Evolutionary conservation across 2,329 filamentous ascomycete species (phyloP), one percentile per base, ranked within the genome.

Genomic region (Ilyonectria sp.): DNA sequence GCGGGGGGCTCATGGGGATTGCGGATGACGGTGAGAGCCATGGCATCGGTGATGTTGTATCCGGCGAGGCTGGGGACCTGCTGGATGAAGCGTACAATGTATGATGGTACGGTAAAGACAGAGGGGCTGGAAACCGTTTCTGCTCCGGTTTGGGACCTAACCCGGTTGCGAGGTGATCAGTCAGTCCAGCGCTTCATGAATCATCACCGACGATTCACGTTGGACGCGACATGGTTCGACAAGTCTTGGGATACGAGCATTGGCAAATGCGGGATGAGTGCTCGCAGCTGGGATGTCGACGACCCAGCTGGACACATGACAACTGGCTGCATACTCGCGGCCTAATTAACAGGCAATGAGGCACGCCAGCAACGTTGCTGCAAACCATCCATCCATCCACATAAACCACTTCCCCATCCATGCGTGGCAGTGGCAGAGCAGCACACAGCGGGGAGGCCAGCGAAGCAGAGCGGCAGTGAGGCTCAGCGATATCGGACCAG

Each of bases 211-310:
- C 40, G 40, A 43, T 43, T 43, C 40, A 43, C 6, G 40, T n/a
- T n/a, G 40, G 40, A 43, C 17, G 4, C 40, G n/a, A n/a, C 2
- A 37, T 66, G 44, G 63, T 53, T 61, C 47, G 63, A 62, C 55
- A 23, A 17, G 37, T 26, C 63, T 23, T 29, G 29, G 44, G 43
- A 66, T 61, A 66, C 63, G 63, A 66, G 59, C 46, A 33, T 31
- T 44, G 23, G 50, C 57, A 49, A 50, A 57, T 66, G 63, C 63
- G 40, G 58, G 37, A 66, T 61, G 57, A 66, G 63, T 66, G 63
- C 63, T 66, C 57, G 58, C 63, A 66, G 50, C 37, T 44, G 58
- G 29, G 7, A 52, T 13, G 52, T 57, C 53, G 17, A 33, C 44
- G 37, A 31, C 21, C 23, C 29, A 54, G 35, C 52, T 35, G 23